A percentile compares a stretch with the other conserved stretches of the same genome.
phyloP scores from a whole-genome alignment of 345 rosid species.

The Boechera retrofracta region DNA sequence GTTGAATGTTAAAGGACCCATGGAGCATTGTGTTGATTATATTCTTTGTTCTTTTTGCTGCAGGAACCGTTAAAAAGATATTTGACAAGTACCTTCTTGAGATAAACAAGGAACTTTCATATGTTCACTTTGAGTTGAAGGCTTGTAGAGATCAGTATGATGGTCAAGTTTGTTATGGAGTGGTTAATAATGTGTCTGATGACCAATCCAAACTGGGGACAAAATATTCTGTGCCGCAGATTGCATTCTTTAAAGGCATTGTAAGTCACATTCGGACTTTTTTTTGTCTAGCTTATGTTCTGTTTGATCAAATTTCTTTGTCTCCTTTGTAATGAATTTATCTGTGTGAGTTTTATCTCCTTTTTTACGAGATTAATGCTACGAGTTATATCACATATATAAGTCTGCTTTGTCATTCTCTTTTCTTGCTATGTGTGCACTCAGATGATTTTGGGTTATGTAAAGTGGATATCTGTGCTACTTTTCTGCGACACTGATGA shows the following conservation, averaged over 20 bases:
- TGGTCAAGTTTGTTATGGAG: constrained; percentile 76
- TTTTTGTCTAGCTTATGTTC: neutral
- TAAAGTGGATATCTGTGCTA: constrained; percentile 1
- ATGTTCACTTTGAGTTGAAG: constrained; percentile 76
- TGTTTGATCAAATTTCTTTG: neutral
- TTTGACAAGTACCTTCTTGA: constrained; percentile 73
- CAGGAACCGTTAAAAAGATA: constrained; percentile 56
- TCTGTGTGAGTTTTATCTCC: neutral
- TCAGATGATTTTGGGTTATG: constrained; percentile 1
- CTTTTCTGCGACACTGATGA: constrained; percentile 7
- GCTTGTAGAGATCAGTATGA: constrained; percentile 80
- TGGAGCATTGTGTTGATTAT: neutral
- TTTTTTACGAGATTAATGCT: neutral
- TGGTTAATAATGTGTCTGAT: constrained; percentile 80
- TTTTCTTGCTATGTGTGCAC: constrained; percentile 1
- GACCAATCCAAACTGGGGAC: constrained; percentile 94
- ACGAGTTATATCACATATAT: neutral
- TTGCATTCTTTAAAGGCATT: constrained; percentile 78
- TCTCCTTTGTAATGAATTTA: neutral
- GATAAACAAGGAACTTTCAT: constrained; percentile 86
- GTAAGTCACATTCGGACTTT: constrained; percentile 51
- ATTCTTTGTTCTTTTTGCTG: neutral
- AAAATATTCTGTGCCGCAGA: constrained; percentile 79
- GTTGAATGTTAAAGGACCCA: neutral
- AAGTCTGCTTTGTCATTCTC: neutral